Evolutionary conservation across 2,329 filamentous ascomycete species (phyloP).

Genomic region (Fusarium xylarioides): DNA sequence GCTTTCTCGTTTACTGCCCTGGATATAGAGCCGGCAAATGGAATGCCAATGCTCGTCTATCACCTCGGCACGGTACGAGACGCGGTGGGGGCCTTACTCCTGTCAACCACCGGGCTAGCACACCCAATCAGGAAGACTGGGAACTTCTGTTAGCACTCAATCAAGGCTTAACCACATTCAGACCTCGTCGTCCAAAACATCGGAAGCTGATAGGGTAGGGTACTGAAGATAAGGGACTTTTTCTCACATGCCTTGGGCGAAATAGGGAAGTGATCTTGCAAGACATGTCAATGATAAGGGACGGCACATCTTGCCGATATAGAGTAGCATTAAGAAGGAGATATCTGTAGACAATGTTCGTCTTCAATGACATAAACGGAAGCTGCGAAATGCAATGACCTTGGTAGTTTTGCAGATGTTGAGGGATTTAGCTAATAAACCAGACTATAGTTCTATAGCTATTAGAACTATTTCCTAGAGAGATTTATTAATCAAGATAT

Average conservation of each 20-base stretch:
- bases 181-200: fast-evolving
- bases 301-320: neutral
- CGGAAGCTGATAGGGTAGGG: neutral
- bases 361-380: neutral
- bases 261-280: neutral
- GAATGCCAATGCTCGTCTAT: neutral
- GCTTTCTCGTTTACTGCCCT: too few relatives aligned
- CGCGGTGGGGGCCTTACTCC: neutral
- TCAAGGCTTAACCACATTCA: neutral
- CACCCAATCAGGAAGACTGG: neutral
- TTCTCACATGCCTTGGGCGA: neutral
- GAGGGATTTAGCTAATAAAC: neutral
- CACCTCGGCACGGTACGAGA: neutral
- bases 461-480: fast-evolving
- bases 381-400: neutral
- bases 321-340: neutral
- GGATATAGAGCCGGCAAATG: neutral
- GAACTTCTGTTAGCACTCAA: neutral
- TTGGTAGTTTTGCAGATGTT: fast-evolving
- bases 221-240: neutral
- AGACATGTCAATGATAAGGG: neutral
- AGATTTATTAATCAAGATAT: fast-evolving
- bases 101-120: neutral
- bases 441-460: too few relatives aligned
- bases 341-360: neutral